These are phyloP conservation scores for Lecanosticta acicola DNA, from an alignment of 2,329 filamentous ascomycete species.

Conservation along the genomic window DNA sequence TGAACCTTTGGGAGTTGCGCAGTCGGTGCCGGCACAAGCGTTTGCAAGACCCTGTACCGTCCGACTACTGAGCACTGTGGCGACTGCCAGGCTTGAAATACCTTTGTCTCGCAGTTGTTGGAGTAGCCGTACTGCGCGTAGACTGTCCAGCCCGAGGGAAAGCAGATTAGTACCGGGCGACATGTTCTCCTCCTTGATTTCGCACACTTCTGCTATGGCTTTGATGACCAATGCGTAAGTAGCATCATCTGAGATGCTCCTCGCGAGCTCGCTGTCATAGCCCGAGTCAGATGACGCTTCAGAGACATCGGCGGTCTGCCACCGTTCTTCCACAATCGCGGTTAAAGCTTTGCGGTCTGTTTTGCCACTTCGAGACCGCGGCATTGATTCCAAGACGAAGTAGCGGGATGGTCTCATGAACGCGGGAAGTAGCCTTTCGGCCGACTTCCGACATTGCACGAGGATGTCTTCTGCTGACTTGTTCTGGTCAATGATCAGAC, in stretches of 20 bases:
- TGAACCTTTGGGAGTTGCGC: neutral
- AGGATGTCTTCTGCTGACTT: neutral
- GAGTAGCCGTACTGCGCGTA: constrained; percentile 8
- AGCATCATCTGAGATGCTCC: constrained; percentile 4
- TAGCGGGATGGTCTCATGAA: constrained; percentile 8
- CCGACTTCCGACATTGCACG: constrained; percentile 1
- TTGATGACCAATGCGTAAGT: constrained; percentile 2
- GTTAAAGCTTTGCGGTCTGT: constrained; percentile 8
- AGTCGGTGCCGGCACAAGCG: neutral
- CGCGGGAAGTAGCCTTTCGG: constrained; percentile 1
- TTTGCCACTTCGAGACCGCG: constrained; percentile 7
- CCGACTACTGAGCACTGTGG: constrained; percentile 4
- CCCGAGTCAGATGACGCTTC: constrained; percentile 6
- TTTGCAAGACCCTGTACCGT: constrained; percentile 7
- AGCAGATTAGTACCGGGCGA: constrained; percentile 3
- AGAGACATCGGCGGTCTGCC: neutral
- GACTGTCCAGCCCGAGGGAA: constrained; percentile 10
- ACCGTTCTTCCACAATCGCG: constrained; percentile 2
- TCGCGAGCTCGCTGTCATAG: constrained; percentile 3
- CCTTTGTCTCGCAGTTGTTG: constrained; percentile 7
- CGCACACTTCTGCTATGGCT: constrained; percentile 2
- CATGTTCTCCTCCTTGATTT: constrained; percentile 1
- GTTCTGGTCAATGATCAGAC: constrained; percentile 4
- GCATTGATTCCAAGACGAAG: constrained; percentile 6
- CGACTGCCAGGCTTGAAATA: constrained; percentile 7